phyloP scores from a whole-genome alignment of 441 rosid genomes.

The Croton laevigatus region DNA sequence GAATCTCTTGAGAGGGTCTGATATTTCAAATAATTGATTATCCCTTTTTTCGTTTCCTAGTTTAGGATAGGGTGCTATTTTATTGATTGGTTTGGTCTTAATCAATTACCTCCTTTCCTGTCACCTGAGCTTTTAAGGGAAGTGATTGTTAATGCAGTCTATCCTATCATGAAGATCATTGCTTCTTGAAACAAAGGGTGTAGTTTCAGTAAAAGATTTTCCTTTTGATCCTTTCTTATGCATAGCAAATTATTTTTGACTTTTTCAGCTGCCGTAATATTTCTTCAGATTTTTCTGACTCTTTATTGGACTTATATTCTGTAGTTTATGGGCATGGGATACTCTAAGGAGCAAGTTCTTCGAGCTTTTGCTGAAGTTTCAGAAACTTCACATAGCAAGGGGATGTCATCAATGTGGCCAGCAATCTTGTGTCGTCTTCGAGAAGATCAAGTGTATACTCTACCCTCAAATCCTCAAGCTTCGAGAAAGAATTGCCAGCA shows the following conservation, averaged over 20 bases:
- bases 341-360: constrained; percentile 57
- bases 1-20: constrained; percentile 71
- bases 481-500: constrained; percentile 25
- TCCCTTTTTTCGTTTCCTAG: not conserved
- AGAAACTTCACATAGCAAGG: constrained; percentile 50
- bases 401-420: constrained; percentile 60
- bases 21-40: not conserved
- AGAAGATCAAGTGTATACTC: constrained; percentile 59
- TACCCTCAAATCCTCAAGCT: constrained; percentile 29
- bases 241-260: not conserved
- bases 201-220: not conserved
- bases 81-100: not conserved
- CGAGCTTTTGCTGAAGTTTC: constrained; percentile 59
- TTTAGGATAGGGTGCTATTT: not conserved
- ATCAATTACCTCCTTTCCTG: not conserved
- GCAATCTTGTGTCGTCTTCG: constrained; percentile 64
- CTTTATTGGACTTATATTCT: constrained; percentile 22
- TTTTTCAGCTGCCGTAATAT: not conserved
- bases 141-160: not conserved
- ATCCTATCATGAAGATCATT: not conserved
- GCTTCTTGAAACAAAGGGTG: not conserved
- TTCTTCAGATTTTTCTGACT: constrained; percentile 7
- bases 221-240: not conserved
- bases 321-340: constrained; percentile 65
- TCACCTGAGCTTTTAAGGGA: not conserved